Evolutionary conservation across 495 filamentous ascomycete species (phyloP).

Genomic region (Penicillium steckii): DNA sequence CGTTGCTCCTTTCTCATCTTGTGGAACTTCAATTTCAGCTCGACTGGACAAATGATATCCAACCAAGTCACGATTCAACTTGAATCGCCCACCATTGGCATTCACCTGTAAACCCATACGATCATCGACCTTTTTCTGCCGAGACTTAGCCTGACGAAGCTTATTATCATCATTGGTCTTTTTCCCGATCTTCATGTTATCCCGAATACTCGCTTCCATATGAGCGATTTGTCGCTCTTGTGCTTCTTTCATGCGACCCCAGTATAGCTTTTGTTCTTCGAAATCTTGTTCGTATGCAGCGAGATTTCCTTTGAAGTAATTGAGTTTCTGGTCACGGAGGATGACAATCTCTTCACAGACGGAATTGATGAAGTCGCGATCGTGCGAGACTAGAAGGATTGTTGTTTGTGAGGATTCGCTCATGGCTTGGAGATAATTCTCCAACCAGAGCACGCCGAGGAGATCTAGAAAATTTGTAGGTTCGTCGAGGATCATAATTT

Average conservation of each 20-base stretch:
- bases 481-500: slow-evolving; percentile 82
- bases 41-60: slow-evolving; percentile 58
- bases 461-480: slow-evolving; percentile 85
- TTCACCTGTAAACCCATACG: slow-evolving; percentile 70
- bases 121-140: slow-evolving; percentile 80
- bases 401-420: slow-evolving; percentile 36
- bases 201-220: slow-evolving; percentile 72
- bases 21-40: slow-evolving; percentile 67
- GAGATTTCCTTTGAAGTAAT: slow-evolving; percentile 70
- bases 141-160: slow-evolving; percentile 70
- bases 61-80: slow-evolving; percentile 68
- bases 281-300: slow-evolving; percentile 65
- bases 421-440: slow-evolving; percentile 61
- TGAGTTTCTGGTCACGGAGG: slow-evolving; percentile 58
- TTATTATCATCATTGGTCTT: slow-evolving; percentile 76
- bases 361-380: slow-evolving; percentile 69
- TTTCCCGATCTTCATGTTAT: slow-evolving; percentile 66
- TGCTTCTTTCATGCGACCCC: slow-evolving; percentile 73
- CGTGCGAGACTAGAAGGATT: slow-evolving; percentile 75
- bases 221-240: slow-evolving; percentile 74
- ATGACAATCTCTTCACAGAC: slow-evolving; percentile 76
- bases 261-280: slow-evolving; percentile 60
- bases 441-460: slow-evolving; percentile 78
- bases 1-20: slow-evolving; percentile 57
- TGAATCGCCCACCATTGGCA: slow-evolving; percentile 70